A percentile compares a stretch with the other conserved stretches of the same genome.
Conservation (phyloP, 2,329 filamentous ascomycete genomes). For the Diaporthe vexans region DNA sequence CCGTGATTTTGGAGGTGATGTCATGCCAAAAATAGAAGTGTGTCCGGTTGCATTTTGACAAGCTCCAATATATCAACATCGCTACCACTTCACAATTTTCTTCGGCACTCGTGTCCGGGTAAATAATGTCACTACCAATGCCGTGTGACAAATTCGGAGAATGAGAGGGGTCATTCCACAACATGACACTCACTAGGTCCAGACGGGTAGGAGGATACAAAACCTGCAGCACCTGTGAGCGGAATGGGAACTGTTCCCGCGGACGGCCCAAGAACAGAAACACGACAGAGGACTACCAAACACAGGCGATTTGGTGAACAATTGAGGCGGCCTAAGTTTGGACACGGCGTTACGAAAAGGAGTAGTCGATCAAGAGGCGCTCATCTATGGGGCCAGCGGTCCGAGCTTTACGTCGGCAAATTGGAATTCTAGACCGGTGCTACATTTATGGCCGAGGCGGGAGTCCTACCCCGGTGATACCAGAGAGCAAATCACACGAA, state of each 20-base stretch:
- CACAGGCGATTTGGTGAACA: not conserved
- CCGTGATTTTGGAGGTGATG: not conserved
- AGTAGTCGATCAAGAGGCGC: not conserved
- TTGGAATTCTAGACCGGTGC: not conserved
- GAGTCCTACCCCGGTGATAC: not conserved
- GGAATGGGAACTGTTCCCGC: not conserved
- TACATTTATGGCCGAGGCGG: constrained; percentile 29
- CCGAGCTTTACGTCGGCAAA: not conserved
- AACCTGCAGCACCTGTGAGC: not conserved
- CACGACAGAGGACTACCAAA: not conserved
- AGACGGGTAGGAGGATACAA: not conserved
- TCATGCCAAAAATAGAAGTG: constrained; percentile 25
- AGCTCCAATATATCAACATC: constrained; percentile 17
- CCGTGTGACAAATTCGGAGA: not conserved
- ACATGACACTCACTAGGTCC: not conserved
- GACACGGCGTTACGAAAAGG: not conserved
- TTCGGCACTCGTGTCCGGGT: constrained; percentile 17
- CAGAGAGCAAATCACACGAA: not conserved
- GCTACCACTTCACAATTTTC: not conserved
- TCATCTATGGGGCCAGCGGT: not conserved
- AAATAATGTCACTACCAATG: constrained; percentile 6
- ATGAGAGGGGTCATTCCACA: not conserved
- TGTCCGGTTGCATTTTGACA: not conserved
- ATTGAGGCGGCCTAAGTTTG: not conserved
- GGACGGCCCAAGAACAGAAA: not conserved